Conservation (phyloP, 169 alveolate genomes). For the Eimeria tenella region DNA sequence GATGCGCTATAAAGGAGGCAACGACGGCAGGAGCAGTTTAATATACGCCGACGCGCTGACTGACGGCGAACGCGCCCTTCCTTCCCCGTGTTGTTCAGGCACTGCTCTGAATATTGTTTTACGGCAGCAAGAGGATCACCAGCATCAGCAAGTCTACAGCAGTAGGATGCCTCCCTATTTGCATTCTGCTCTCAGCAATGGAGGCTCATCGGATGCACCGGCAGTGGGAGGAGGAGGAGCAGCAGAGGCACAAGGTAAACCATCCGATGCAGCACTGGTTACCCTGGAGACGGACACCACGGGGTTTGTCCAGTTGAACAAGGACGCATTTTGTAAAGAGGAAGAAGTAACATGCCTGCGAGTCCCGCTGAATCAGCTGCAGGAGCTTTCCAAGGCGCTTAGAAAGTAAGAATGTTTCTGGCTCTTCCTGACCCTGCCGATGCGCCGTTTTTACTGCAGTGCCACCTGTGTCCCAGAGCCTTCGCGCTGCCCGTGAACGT, state of each 20-base stretch:
- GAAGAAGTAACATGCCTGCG: conserved; percentile 54
- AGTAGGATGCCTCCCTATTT: conserved; percentile 29
- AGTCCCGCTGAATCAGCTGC: conserved; percentile 48
- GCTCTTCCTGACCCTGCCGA: not conserved
- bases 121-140: conserved; percentile 26
- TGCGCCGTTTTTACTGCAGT: not conserved
- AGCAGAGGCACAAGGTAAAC: not conserved
- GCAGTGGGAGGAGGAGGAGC: not conserved
- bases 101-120: not conserved
- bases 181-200: not conserved
- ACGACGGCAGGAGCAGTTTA: conserved; percentile 34
- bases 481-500: not conserved
- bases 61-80: not conserved
- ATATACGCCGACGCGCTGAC: not conserved
- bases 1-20: not conserved
- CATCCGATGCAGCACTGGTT: not conserved
- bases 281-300: not conserved
- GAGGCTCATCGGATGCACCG: not conserved
- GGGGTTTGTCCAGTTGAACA: conserved; percentile 37
- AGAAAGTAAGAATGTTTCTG: conserved; percentile 8
- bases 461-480: no score
- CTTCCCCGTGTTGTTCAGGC: not conserved
- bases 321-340: not conserved
- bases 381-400: conserved; percentile 36
- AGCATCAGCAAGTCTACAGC: not conserved